Percentiles rank a stretch among this genome's conserved stretches.
These are phyloP conservation scores for Phytomonas francai DNA, from an alignment of 208 protist species.

Conservation along the genomic window DNA sequence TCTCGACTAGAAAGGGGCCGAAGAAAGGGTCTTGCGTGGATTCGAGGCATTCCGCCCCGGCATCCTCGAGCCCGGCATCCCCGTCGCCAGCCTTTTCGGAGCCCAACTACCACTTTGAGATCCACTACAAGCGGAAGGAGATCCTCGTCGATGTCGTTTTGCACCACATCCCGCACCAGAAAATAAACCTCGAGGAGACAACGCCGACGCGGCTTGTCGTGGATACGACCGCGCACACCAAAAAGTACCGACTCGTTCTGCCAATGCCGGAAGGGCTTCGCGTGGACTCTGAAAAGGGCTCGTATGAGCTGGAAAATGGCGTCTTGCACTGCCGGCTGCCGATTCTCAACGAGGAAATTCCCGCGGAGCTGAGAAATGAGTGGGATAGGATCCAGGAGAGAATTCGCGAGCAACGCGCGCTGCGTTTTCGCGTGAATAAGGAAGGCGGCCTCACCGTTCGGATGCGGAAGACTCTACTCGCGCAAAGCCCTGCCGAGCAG, in stretches of 20 bases:
- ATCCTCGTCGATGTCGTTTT: conserved; percentile 69
- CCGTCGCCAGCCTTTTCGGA: conserved; percentile 19
- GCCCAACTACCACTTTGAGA: conserved; percentile 56
- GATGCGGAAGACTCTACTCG: conserved; percentile 57
- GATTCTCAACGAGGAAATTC: conserved; percentile 50
- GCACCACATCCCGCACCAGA: conserved; percentile 62
- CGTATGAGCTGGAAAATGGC: conserved; percentile 50
- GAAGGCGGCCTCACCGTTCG: conserved; percentile 78
- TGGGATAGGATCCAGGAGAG: conserved; percentile 42
- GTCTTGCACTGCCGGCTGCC: conserved; percentile 65
- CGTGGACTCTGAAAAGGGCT: conserved; percentile 33
- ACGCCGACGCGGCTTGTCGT: conserved; percentile 44
- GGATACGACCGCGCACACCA: conserved; percentile 66
- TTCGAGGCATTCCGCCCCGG: conserved; percentile 2
- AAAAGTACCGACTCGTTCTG: conserved; percentile 75
- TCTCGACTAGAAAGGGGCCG: too few species aligned
- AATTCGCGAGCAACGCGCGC: conserved; percentile 46
- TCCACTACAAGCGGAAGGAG: conserved; percentile 79
- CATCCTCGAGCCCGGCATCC: conserved; percentile 7
- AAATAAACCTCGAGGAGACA: conserved; percentile 68
- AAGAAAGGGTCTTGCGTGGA: conserved; percentile 11
- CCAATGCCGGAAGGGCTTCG: conserved; percentile 58
- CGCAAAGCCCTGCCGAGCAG: conserved; percentile 20
- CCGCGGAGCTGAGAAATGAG: conserved; percentile 28
- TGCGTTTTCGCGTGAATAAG: conserved; percentile 62